Percentiles rank a stretch among this genome's conserved stretches.
phyloP scores from a whole-genome alignment of 2,329 filamentous ascomycete species.

The Pestalotiopsis sp. region DNA sequence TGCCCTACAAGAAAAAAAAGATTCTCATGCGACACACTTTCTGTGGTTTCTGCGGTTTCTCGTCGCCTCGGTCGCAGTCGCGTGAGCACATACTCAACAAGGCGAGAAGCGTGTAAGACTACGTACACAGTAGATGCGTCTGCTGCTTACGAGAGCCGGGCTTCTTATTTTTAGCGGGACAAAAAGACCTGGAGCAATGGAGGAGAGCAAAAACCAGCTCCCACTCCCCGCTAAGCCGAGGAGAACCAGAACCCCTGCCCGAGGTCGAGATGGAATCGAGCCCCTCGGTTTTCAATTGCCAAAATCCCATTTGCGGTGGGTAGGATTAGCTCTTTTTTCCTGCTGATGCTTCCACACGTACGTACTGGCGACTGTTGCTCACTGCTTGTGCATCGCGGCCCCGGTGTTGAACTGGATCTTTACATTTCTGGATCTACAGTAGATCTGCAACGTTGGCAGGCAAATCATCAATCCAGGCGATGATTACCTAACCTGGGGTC shows the following conservation, averaged over 20 bases:
- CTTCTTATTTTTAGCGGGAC: background rate
- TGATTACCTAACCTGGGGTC: background rate
- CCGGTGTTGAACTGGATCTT: background rate
- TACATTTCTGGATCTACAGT: background rate
- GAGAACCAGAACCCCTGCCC: constrained; percentile 3
- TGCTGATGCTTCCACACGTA: background rate
- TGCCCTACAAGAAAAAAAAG: background rate
- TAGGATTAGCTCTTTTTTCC: background rate
- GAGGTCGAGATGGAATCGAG: background rate
- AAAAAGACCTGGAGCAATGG: background rate
- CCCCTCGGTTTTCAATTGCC: constrained; percentile 9
- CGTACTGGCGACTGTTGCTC: background rate
- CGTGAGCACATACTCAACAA: background rate
- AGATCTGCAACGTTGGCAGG: background rate
- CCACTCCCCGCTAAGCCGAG: constrained; percentile 6
- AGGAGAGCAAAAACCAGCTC: background rate
- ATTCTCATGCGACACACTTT: background rate
- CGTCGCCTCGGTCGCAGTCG: background rate
- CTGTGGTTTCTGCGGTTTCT: background rate
- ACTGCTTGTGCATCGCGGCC: background rate
- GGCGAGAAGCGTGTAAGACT: background rate
- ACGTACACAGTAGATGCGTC: background rate
- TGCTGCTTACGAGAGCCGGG: background rate
- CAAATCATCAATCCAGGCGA: background rate
- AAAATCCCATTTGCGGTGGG: constrained; percentile 8